Evolutionary conservation across 805 yeast species (phyloP).

Genomic region (Starmerella geochares): DNA sequence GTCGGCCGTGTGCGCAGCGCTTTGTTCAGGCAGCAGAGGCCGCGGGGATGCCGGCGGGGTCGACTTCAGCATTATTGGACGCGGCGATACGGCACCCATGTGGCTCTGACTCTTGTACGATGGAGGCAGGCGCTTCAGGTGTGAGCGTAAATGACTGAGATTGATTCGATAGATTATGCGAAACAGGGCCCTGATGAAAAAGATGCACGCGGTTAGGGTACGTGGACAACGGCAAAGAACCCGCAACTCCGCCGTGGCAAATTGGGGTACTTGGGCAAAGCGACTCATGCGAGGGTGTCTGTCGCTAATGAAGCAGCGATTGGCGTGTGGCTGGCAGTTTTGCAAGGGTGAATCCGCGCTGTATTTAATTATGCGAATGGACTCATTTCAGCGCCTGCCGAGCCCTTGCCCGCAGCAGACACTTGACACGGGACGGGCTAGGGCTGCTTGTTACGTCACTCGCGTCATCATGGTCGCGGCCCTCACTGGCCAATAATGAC

Average conservation of each 20-base stretch:
- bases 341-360: too few relatives aligned
- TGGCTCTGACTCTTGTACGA: not conserved
- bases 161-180: slow-evolving; percentile 6
- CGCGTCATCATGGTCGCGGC: slow-evolving; percentile 1
- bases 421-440: not conserved
- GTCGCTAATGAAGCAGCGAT: too few relatives aligned
- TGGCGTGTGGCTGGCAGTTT: too few relatives aligned
- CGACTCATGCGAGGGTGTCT: too few relatives aligned
- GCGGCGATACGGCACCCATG: slow-evolving; percentile 18
- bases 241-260: too few relatives aligned
- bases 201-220: slow-evolving; percentile 19
- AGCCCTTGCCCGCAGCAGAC: not conserved
- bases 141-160: not conserved
- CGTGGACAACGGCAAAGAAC: too few relatives aligned
- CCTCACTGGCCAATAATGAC: not conserved
- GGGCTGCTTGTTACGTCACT: too few relatives aligned
- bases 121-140: not conserved
- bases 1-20: not conserved
- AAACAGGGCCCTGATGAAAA: slow-evolving; percentile 19
- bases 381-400: not conserved
- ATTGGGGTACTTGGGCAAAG: too few relatives aligned
- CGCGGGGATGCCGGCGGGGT: slow-evolving; percentile 11
- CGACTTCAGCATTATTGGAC: slow-evolving; percentile 12
- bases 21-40: slow-evolving; percentile 1
- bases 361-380: too few relatives aligned